Conservation (phyloP, 192 early-diverging fungal species). For the Allomyces macrogynus region DNA sequence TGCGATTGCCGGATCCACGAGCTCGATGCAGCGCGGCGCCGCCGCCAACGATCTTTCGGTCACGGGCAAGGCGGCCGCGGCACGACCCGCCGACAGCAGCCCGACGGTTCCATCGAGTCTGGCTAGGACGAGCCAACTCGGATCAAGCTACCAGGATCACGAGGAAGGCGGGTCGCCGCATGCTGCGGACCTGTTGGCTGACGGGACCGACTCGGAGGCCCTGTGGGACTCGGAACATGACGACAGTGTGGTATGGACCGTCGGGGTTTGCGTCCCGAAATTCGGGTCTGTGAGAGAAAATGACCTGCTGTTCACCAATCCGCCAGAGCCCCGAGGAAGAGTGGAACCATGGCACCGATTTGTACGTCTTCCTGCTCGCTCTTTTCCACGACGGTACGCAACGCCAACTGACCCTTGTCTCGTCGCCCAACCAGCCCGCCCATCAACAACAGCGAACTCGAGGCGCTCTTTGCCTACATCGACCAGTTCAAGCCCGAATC, state of each 20-base stretch:
- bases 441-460: constrained; percentile 15
- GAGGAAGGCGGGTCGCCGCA: neutral
- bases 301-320: neutral
- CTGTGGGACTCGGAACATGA: neutral
- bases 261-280: neutral
- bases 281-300: neutral
- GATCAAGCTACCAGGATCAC: neutral
- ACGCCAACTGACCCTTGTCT: neutral
- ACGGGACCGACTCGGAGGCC: neutral
- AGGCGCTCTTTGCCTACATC: constrained; percentile 30
- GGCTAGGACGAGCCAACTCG: neutral
- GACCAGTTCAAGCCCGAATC: constrained; percentile 27
- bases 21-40: neutral
- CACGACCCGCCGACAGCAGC: neutral
- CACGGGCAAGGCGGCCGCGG: neutral
- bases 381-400: neutral
- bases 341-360: too few relatives aligned
- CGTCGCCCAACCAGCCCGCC: neutral
- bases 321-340: too few relatives aligned
- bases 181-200: neutral
- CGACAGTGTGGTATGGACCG: neutral
- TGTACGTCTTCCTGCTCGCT: neutral
- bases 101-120: neutral
- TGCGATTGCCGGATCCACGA: neutral
- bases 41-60: neutral